phyloP scores from a whole-genome alignment of 192 early-diverging fungal genomes.

The Umbelopsis ramanniana region DNA sequence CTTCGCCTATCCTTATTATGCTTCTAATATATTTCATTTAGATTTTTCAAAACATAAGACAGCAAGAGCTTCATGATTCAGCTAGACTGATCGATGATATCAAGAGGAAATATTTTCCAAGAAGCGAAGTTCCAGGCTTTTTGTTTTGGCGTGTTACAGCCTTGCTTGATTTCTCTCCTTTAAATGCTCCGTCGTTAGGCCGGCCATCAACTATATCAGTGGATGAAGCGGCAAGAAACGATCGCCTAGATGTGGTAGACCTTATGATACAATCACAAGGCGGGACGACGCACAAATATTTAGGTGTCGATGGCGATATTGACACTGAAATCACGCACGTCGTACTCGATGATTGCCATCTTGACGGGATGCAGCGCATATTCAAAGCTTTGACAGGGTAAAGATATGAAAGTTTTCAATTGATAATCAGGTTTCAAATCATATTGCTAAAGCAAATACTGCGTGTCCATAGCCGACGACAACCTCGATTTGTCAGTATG shows the following conservation, averaged over 20 bases:
- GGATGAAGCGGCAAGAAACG: background rate
- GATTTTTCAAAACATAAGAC: slow-evolving; percentile 4
- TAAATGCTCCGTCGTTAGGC: background rate
- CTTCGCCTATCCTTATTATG: background rate
- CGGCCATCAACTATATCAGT: background rate
- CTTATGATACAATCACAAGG: slow-evolving; percentile 11
- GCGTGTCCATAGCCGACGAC: background rate
- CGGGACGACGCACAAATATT: background rate
- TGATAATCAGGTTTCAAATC: background rate
- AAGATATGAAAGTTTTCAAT: background rate
- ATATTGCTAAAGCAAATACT: background rate
- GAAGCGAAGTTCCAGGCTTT: slow-evolving; percentile 16
- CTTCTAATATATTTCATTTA: background rate
- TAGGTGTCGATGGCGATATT: background rate
- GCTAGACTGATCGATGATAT: slow-evolving; percentile 19
- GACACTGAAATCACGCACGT: slow-evolving; percentile 30
- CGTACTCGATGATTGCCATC: slow-evolving; percentile 8
- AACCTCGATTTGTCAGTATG: slow-evolving; percentile 31
- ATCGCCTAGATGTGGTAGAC: background rate
- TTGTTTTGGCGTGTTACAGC: slow-evolving; percentile 15
- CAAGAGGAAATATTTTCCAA: slow-evolving; percentile 20
- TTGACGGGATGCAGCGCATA: background rate
- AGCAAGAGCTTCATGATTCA: background rate
- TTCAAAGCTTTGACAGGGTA: slow-evolving; percentile 18
- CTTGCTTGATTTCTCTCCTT: background rate